Base-by-base conservation (phyloP, 495 filamentous ascomycete genomes). In the Penicillium subrubescens region DNA sequence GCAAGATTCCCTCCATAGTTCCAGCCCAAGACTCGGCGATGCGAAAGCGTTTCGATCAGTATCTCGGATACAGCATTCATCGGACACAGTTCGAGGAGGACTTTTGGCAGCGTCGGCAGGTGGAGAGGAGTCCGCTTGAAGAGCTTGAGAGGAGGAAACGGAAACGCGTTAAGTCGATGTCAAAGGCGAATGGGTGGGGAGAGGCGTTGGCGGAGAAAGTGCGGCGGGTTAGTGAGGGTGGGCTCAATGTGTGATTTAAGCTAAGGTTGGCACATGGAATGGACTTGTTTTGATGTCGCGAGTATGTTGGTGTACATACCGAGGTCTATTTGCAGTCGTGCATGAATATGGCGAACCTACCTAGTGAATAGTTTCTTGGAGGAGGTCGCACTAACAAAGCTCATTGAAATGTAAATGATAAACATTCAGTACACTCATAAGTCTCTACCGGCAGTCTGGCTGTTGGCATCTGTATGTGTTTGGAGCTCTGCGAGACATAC, bases 71-170 rank as follows among this genome's bases (percentile, higher is more conserved):
- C 46, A 54, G 66, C 35, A 54, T 64, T n/a, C 60, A 68, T 34
- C 60, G 67, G 21, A 66, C 51, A 39, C 62, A 75, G 29, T 37
- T 67, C 23, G 73, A 77, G 21, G 74, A 78, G 1, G 77, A 79
- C 61, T 75, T 79, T 52, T 79, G 77, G 77, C 63, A 70, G 48
- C 57, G 67, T 14, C 61, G 72, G 46, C 71, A 79, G 57, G 67
- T 66, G 39, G 67, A 71, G 33, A 46, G 62, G 23, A 41, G 15
- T 25, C 25, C 55, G 0, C 12, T 69, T 23, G 63, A 23, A 2
- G 60, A 29, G 17, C 25, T 64, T 39, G 57, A 61, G 52, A 5
- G 15, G 19, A 39, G 60, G 50, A 57, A 51, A 34, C 37, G 57
- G n/a, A 50, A 60, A 53, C 25, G 44, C 7, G 34, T 23, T 1